These are phyloP conservation scores for Pholiota microspora DNA, from an alignment of 768 basidiomycete species.

Conservation along the genomic window DNA sequence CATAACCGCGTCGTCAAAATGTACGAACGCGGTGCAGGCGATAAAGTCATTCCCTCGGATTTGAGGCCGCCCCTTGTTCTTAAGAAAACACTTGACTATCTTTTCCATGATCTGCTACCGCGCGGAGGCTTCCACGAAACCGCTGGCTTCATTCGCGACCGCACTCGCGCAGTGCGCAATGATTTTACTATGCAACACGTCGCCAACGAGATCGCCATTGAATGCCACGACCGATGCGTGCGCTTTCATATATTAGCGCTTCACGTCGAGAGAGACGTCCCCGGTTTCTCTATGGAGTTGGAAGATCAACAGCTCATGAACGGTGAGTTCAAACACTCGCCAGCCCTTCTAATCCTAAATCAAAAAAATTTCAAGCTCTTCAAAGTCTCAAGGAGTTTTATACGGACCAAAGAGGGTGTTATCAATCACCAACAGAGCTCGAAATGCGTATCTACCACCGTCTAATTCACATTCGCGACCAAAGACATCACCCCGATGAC, in stretches of 20 bases:
- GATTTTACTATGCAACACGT: conserved; percentile 95
- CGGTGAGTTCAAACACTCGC: conserved; percentile 48
- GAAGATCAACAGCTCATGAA: conserved; percentile 93
- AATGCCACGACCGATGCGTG: conserved; percentile 91
- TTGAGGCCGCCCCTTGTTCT: conserved; percentile 84
- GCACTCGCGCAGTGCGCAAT: conserved; percentile 84
- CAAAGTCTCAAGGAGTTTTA: conserved; percentile 94
- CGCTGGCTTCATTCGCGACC: conserved; percentile 87
- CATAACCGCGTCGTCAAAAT: conserved; percentile 89
- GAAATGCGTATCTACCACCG: conserved; percentile 97
- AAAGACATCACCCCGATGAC: conserved; percentile 70
- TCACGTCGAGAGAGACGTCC: conserved; percentile 58
- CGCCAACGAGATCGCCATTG: conserved; percentile 73
- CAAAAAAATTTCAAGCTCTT: conserved; percentile 56
- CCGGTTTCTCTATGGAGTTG: conserved; percentile 59
- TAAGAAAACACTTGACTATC: conserved; percentile 89
- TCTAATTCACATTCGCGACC: conserved; percentile 87
- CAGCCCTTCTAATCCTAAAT: conserved; percentile 1
- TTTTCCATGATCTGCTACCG: conserved; percentile 80
- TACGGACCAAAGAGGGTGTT: conserved; percentile 69
- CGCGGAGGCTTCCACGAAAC: conserved; percentile 66
- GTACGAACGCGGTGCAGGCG: conserved; percentile 93
- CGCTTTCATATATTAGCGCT: conserved; percentile 89
- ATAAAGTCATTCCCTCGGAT: conserved; percentile 89
- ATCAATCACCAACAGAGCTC: conserved; percentile 79